These are phyloP conservation scores for Acorus calamus DNA, from an alignment of 106 monocot species.

Conservation along the genomic window DNA sequence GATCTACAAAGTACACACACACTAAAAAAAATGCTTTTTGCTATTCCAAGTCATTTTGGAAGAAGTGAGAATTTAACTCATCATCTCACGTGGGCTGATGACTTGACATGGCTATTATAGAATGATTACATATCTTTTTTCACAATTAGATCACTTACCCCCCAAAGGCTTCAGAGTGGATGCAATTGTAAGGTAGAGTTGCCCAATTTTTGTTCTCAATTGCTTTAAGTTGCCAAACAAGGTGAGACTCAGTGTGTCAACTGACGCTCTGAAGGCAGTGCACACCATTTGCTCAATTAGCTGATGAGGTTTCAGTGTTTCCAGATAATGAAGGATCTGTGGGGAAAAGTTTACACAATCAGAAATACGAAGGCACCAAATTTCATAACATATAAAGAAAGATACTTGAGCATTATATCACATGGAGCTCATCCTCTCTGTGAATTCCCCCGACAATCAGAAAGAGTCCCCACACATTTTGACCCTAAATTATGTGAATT, in stretches of 20 bases:
- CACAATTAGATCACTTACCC: slow-evolving; percentile 22
- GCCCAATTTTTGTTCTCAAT: slow-evolving; percentile 61
- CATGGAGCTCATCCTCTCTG: neutral
- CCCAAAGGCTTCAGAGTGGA: slow-evolving; percentile 56
- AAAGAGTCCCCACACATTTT: too few relatives aligned
- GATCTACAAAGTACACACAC: neutral
- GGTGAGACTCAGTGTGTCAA: slow-evolving; percentile 61
- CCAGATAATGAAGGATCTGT: slow-evolving; percentile 87
- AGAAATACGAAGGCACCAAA: neutral
- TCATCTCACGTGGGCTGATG: neutral
- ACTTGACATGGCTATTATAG: too few relatives aligned
- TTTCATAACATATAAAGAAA: neutral
- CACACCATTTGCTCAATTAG: slow-evolving; percentile 85
- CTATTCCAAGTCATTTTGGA: too few relatives aligned
- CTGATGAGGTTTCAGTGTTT: slow-evolving; percentile 74
- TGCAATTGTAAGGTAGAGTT: slow-evolving; percentile 67
- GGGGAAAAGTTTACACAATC: neutral
- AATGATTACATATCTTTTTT: too few relatives aligned
- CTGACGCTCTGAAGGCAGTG: slow-evolving; percentile 76
- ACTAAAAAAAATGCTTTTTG: too few relatives aligned
- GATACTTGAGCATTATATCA: neutral
- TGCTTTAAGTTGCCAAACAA: slow-evolving; percentile 55
- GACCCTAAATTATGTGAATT: too few relatives aligned
- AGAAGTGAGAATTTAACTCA: neutral
- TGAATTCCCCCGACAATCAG: neutral